phyloP scores from a whole-genome alignment of 495 filamentous ascomycete species.

The Darksidea phi region DNA sequence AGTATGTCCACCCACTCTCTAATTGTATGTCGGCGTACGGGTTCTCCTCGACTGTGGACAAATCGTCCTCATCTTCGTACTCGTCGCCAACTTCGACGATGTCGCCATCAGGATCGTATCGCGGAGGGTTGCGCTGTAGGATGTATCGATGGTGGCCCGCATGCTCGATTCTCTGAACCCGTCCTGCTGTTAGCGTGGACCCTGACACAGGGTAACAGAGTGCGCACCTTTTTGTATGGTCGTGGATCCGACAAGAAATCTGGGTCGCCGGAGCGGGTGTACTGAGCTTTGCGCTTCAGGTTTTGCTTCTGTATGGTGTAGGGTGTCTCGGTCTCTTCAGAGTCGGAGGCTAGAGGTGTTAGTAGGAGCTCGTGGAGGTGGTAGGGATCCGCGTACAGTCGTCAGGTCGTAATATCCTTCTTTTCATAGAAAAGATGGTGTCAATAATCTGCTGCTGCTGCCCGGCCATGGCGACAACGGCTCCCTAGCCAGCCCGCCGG shows the following conservation, averaged over 20 bases:
- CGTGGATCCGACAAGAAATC: conserved; percentile 67
- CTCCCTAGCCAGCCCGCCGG: background rate
- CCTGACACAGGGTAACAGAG: background rate
- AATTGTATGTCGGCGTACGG: conserved; percentile 78
- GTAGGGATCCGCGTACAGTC: conserved; percentile 36
- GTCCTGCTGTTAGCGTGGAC: conserved; percentile 14
- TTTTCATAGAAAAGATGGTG: conserved; percentile 75
- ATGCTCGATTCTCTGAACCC: conserved; percentile 70
- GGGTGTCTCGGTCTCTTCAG: conserved; percentile 76
- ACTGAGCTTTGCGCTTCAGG: conserved; percentile 76
- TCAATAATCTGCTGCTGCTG: conserved; percentile 69
- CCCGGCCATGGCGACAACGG: conserved; percentile 60
- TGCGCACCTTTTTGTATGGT: conserved; percentile 79
- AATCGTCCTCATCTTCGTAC: conserved; percentile 73
- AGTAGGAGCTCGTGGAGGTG: conserved; percentile 23
- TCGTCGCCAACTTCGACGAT: conserved; percentile 73
- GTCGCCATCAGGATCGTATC: conserved; percentile 83
- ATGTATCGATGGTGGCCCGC: conserved; percentile 82
- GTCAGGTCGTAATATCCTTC: conserved; percentile 50
- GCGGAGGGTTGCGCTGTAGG: conserved; percentile 69
- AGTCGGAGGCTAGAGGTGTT: conserved; percentile 67
- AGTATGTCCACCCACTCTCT: conserved; percentile 62
- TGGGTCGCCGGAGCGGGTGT: conserved; percentile 73
- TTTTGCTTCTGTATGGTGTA: conserved; percentile 86
- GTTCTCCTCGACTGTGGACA: conserved; percentile 71